phyloP scores from a whole-genome alignment of 495 filamentous ascomycete species.

The Haplographium delicatum region DNA sequence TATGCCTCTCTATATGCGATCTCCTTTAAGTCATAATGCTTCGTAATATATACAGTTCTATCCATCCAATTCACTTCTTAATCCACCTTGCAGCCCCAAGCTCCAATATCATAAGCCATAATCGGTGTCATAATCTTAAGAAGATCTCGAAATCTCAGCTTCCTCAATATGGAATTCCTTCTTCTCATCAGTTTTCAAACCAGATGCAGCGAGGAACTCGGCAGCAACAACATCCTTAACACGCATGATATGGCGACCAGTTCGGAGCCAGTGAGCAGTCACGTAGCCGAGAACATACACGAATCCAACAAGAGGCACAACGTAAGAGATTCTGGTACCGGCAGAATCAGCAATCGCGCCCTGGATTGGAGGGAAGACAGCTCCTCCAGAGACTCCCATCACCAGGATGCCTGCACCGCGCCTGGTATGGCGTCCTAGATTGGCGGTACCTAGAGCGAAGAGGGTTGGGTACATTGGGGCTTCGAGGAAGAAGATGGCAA shows the following conservation, averaged over 20 bases:
- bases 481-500: slow-evolving; percentile 62
- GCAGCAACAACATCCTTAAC: slow-evolving; percentile 16
- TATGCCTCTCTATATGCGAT: background rate
- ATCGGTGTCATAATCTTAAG: background rate
- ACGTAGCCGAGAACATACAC: slow-evolving; percentile 29
- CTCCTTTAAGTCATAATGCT: background rate
- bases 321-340: slow-evolving; percentile 42
- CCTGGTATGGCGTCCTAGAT: slow-evolving; percentile 66
- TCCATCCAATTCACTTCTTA: background rate
- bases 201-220: background rate
- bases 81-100: background rate
- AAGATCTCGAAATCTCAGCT: slow-evolving; percentile 10
- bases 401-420: slow-evolving; percentile 58
- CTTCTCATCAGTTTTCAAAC: slow-evolving; percentile 1
- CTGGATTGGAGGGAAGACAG: slow-evolving; percentile 59
- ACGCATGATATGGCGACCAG: slow-evolving; percentile 17
- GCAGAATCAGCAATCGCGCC: slow-evolving; percentile 54
- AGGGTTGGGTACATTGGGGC: slow-evolving; percentile 66
- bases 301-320: slow-evolving; percentile 33
- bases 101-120: background rate
- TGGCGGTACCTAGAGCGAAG: slow-evolving; percentile 60
- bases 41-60: slow-evolving; percentile 1
- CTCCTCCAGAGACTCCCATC: slow-evolving; percentile 58
- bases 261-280: slow-evolving; percentile 25
- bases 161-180: slow-evolving; percentile 14